phyloP scores from a whole-genome alignment of 2,329 filamentous ascomycete genomes.

The Fusarium virguliforme region DNA sequence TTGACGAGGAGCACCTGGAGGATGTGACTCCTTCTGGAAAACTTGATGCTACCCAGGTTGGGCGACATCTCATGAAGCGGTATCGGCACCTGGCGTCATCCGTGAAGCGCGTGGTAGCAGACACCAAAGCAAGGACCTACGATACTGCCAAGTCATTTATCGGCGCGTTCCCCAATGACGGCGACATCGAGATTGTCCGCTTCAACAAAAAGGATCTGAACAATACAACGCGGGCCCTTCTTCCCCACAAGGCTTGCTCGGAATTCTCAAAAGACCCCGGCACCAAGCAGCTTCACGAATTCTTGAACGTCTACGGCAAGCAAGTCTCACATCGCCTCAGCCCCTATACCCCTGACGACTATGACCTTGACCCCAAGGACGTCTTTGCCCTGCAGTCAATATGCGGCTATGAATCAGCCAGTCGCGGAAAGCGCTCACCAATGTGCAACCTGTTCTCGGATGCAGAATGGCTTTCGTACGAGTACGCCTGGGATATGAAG shows the following conservation, averaged over 20 bases:
- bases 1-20: slow-evolving; percentile 43
- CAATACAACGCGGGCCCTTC: slow-evolving; percentile 44
- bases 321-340: slow-evolving; percentile 36
- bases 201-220: slow-evolving; percentile 44
- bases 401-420: slow-evolving; percentile 47
- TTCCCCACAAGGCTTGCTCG: slow-evolving; percentile 47
- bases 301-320: slow-evolving; percentile 40
- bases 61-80: slow-evolving; percentile 39
- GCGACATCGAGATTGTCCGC: slow-evolving; percentile 36
- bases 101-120: slow-evolving; percentile 43
- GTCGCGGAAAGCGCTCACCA: slow-evolving; percentile 37
- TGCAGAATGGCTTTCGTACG: slow-evolving; percentile 46
- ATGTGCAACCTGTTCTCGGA: slow-evolving; percentile 44
- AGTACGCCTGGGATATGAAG: slow-evolving; percentile 50
- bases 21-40: slow-evolving; percentile 47
- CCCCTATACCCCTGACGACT: slow-evolving; percentile 41
- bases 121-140: slow-evolving; percentile 46
- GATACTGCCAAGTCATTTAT: slow-evolving; percentile 44
- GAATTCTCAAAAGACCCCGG: slow-evolving; percentile 43
- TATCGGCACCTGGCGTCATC: slow-evolving; percentile 43
- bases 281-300: slow-evolving; percentile 39
- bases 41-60: slow-evolving; percentile 39
- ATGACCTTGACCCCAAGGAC: slow-evolving; percentile 39
- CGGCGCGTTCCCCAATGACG: slow-evolving; percentile 31
- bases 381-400: slow-evolving; percentile 47